These are phyloP conservation scores for Cystobasidium pallidum DNA, from an alignment of 1,284 basidiomycete species.

Conservation along the genomic window DNA sequence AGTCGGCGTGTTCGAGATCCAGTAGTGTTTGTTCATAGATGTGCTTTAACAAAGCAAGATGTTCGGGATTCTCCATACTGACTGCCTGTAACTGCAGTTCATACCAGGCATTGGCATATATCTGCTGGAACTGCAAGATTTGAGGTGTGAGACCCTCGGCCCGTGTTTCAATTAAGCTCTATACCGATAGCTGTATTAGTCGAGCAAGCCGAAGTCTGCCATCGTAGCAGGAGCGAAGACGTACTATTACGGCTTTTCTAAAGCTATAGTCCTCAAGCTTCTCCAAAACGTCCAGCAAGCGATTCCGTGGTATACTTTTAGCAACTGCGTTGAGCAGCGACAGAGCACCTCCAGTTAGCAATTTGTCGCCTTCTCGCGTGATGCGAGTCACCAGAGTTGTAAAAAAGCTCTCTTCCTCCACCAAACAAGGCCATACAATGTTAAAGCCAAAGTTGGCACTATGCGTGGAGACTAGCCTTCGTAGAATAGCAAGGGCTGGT, in stretches of 20 bases:
- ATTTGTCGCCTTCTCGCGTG: conserved; percentile 53
- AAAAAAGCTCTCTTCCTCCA: conserved; percentile 52
- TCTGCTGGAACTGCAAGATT: conserved; percentile 89
- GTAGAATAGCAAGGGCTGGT: conserved; percentile 92
- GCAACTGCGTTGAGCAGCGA: conserved; percentile 86
- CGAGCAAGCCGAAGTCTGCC: background rate
- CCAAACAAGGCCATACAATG: conserved; percentile 50
- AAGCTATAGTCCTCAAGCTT: conserved; percentile 79
- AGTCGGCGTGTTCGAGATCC: background rate
- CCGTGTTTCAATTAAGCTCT: conserved; percentile 86
- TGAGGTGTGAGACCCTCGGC: conserved; percentile 82
- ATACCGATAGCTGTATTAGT: background rate
- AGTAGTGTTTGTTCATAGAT: conserved; percentile 24
- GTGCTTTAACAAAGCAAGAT: conserved; percentile 14
- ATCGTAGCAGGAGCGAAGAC: conserved; percentile 53
- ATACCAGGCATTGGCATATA: conserved; percentile 78
- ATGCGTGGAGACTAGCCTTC: conserved; percentile 72
- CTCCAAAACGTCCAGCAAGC: conserved; percentile 76
- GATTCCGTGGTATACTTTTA: conserved; percentile 71
- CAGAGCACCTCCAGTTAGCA: conserved; percentile 56
- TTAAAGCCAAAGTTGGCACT: conserved; percentile 65
- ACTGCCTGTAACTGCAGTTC: conserved; percentile 66
- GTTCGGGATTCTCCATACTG: background rate
- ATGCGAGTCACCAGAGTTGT: conserved; percentile 53
- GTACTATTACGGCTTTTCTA: conserved; percentile 78